phyloP scores from a whole-genome alignment of 805 yeast genomes.

The Metschnikowia peoriensis region DNA sequence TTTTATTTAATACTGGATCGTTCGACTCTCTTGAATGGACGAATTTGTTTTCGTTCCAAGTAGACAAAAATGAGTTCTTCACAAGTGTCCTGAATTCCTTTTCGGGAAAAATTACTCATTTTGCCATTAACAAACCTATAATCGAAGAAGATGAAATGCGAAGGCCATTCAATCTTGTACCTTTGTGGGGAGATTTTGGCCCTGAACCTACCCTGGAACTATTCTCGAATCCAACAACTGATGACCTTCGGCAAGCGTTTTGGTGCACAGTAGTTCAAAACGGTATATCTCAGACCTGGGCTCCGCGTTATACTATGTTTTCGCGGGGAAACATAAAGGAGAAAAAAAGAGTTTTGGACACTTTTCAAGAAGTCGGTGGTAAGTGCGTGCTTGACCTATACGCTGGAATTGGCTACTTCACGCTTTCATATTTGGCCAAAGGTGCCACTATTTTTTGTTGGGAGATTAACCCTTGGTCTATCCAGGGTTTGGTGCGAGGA shows the following conservation, averaged over 20 bases:
- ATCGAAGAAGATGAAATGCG: slow-evolving; percentile 54
- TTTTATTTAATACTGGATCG: slow-evolving; percentile 52
- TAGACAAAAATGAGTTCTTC: slow-evolving; percentile 18
- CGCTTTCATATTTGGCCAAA: slow-evolving; percentile 59
- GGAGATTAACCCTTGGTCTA: slow-evolving; percentile 85
- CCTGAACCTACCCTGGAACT: slow-evolving; percentile 29
- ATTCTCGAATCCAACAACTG: slow-evolving; percentile 19
- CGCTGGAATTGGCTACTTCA: slow-evolving; percentile 85
- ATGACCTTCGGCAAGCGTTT: slow-evolving; percentile 52
- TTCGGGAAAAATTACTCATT: slow-evolving; percentile 43
- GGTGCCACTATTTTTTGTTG: slow-evolving; percentile 66
- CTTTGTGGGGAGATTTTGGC: slow-evolving; percentile 69
- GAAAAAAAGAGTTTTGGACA: slow-evolving; percentile 59
- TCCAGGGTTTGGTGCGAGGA: slow-evolving; percentile 65
- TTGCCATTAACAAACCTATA: slow-evolving; percentile 74
- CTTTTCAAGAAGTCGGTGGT: slow-evolving; percentile 34
- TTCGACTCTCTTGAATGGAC: slow-evolving; percentile 42
- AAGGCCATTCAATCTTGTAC: slow-evolving; percentile 58
- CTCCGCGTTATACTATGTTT: slow-evolving; percentile 83
- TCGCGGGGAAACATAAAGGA: slow-evolving; percentile 85
- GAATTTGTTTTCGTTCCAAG: background rate
- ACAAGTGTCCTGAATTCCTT: slow-evolving; percentile 6
- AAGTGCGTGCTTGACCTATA: slow-evolving; percentile 65
- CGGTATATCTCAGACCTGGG: slow-evolving; percentile 78
- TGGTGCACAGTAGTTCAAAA: slow-evolving; percentile 76